Base-by-base conservation (phyloP, 164 flowering plant species). In the Liriodendron chinense region DNA sequence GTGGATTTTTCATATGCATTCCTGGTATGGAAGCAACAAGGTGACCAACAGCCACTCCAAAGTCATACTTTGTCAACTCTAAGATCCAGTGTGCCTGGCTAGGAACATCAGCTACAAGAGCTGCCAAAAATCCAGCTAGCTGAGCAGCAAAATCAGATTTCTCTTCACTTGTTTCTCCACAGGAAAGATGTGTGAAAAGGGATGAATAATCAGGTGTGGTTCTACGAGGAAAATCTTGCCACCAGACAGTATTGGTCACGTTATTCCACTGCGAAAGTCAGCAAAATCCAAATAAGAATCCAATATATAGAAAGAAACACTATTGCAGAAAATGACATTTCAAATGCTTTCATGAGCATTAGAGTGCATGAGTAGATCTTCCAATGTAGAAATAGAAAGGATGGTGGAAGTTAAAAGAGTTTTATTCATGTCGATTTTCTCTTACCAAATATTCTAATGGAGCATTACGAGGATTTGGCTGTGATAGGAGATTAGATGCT, bases 231-330 rank as follows among this genome's bases (percentile, higher is more conserved):
- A 94, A 94, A 83, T 94, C 98, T 88, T 94, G 97, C 98, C 98
- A 92, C 98, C 98, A 94, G 49, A 94, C 79, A 20, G 97, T 94
- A 86, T 94, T 94, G 10, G 98, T 92, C 76, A 92, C 90, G 75
- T 21, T 74, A 67, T 81, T 87, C 98, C 98, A 94, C 98, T 94
- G 92, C 84, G 82, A 83, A 74, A 77, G 56, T 13, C 47, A 68
- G 24, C 57, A 76, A 72, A 49, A 8, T 63, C 10, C 26, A n/a
- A 63, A 63, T n/a, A 20, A 63, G 24, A 63, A n/a, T 63, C 9
- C 6, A 22, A 63, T 5, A 21, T 22, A 3, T n/a, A 63, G 20
- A 63, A 63, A 21, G 24, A 63, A 57, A 34, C 43, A 34, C 43
- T 34, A 34, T 34, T 34, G 43, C 43, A 34, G 43, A 34, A 34